A percentile compares a stretch with the other conserved stretches of the same genome.
These are phyloP conservation scores for Tricholoma matsutake DNA, from an alignment of 768 basidiomycete species.

Conservation along the genomic window DNA sequence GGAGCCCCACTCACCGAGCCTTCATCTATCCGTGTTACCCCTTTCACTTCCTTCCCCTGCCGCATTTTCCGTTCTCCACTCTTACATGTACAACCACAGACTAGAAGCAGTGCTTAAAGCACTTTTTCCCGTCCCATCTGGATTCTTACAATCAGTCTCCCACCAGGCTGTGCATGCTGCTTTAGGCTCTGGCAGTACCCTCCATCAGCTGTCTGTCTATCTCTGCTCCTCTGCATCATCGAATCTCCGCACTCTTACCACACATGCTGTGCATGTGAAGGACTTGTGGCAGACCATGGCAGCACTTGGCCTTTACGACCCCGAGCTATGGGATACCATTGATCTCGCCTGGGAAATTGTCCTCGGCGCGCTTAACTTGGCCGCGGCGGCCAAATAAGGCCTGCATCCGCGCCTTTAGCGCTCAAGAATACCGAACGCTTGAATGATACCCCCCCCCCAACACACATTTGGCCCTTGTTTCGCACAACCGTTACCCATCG, in stretches of 20 bases:
- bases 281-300: conserved; percentile 81
- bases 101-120: conserved; percentile 54
- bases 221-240: conserved; percentile 44
- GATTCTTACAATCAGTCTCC: conserved; percentile 42
- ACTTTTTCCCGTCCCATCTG: conserved; percentile 57
- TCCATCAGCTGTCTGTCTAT: conserved; percentile 55
- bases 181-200: conserved; percentile 45
- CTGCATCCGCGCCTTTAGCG: conserved; percentile 1
- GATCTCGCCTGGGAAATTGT: conserved; percentile 74
- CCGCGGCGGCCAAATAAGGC: conserved; percentile 34
- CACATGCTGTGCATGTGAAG: conserved; percentile 65
- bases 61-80: conserved; percentile 62
- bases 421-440: neutral
- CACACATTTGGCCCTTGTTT: neutral
- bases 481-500: neutral
- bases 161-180: conserved; percentile 40
- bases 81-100: conserved; percentile 71
- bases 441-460: too few species aligned
- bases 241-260: conserved; percentile 44
- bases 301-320: conserved; percentile 68
- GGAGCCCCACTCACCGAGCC: conserved; percentile 22
- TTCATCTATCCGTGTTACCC: conserved; percentile 65
- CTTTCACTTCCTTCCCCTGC: conserved; percentile 68
- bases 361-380: conserved; percentile 50
- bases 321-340: conserved; percentile 73